phyloP scores from a whole-genome alignment of 768 basidiomycete genomes.

The Auricularia cornea region DNA sequence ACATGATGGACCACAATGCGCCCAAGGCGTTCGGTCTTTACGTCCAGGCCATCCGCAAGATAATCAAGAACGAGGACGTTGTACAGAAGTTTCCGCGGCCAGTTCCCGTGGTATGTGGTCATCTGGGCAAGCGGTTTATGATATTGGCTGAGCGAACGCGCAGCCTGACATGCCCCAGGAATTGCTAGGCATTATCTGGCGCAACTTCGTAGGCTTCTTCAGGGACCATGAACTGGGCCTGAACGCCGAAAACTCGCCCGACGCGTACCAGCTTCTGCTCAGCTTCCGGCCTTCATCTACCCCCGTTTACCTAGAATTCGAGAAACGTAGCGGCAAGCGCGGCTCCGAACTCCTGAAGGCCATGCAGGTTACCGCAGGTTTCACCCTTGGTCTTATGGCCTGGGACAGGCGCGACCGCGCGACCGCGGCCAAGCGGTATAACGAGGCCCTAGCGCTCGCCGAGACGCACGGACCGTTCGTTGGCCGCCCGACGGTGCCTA shows the following conservation, averaged over 20 bases:
- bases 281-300: not conserved
- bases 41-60: not conserved
- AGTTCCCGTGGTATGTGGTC: not conserved
- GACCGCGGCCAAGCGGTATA: not conserved
- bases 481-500: not conserved
- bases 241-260: not conserved
- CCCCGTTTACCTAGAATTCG: not conserved
- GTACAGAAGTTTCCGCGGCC: not conserved
- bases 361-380: not conserved
- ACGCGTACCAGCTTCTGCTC: not conserved
- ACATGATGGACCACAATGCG: not conserved
- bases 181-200: not conserved
- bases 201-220: not conserved
- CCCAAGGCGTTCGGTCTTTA: not conserved
- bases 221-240: not conserved
- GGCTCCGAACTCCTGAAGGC: not conserved
- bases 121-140: not conserved
- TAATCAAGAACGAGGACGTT: not conserved
- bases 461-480: not conserved
- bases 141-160: no score
- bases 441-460: not conserved
- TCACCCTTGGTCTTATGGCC: not conserved
- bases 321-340: not conserved
- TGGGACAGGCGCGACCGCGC: not conserved
- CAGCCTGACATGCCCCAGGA: not conserved